Percentiles rank a stretch among this genome's conserved stretches.
phyloP scores from a whole-genome alignment of 2,329 filamentous ascomycete genomes.

The Albifimbria verrucaria region DNA sequence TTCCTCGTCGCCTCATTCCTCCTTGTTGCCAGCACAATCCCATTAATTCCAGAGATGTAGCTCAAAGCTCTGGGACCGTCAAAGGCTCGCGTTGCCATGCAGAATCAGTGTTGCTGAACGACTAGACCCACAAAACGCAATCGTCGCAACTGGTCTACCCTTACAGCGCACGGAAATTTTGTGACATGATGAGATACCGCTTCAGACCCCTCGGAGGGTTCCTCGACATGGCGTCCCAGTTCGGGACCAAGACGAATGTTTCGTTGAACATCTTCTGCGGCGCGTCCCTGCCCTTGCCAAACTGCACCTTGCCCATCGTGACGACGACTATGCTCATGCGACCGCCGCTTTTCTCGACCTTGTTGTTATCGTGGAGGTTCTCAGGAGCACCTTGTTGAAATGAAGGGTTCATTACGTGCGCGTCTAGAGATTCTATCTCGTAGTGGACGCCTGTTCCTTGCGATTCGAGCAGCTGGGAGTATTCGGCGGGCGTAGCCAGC shows the following conservation, averaged over 20 bases:
- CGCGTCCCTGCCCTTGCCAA: constrained; percentile 60
- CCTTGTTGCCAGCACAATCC: no score
- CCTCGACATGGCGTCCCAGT: constrained; percentile 56
- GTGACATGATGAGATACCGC: constrained; percentile 66
- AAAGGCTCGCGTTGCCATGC: no score
- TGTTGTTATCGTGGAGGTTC: constrained; percentile 34
- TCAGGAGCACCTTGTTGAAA: constrained; percentile 57
- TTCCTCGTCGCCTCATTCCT: no score
- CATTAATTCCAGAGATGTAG: no score
- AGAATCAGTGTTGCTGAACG: no score
- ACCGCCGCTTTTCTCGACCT: constrained; percentile 47
- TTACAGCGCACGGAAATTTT: constrained; percentile 65
- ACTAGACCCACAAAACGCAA: no score
- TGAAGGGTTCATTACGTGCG: constrained; percentile 71
- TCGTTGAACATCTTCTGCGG: constrained; percentile 73
- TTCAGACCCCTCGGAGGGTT: constrained; percentile 52
- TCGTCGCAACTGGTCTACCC: no score
- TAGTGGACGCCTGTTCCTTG: constrained; percentile 60
- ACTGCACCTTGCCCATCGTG: constrained; percentile 69
- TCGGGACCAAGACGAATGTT: constrained; percentile 76
- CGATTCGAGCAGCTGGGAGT: constrained; percentile 65
- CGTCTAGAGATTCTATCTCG: constrained; percentile 73
- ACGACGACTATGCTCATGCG: constrained; percentile 70
- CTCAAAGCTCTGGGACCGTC: no score
- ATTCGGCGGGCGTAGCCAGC: constrained; percentile 58